Percentiles rank a stretch among this genome's conserved stretches.
Conservation (phyloP, 1,139 yeast genomes). For the Saccharomyces hybrid region DNA sequence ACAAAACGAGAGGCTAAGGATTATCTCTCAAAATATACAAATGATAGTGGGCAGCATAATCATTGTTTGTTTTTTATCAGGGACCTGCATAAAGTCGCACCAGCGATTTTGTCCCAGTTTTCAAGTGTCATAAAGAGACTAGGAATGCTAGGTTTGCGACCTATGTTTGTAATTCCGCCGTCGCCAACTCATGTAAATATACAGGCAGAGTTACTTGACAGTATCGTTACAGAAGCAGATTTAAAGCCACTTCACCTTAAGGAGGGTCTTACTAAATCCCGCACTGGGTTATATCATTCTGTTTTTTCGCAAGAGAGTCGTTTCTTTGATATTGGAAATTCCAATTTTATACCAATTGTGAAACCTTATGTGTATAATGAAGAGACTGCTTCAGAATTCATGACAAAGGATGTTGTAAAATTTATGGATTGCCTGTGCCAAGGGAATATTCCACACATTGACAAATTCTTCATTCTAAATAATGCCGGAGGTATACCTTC, state of each 20-base stretch:
- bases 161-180: conserved; percentile 27
- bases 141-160: conserved; percentile 25
- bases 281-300: conserved; percentile 14
- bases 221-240: conserved; percentile 16
- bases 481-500: conserved; percentile 87
- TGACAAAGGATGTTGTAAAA: conserved; percentile 13
- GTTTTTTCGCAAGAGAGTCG: conserved; percentile 12
- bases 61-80: conserved; percentile 27
- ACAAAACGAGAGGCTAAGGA: conserved; percentile 68
- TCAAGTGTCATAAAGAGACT: conserved; percentile 21
- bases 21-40: conserved; percentile 49
- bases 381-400: conserved; percentile 14
- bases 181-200: conserved; percentile 17
- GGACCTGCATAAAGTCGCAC: conserved; percentile 12
- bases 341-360: conserved; percentile 22
- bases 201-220: conserved; percentile 23
- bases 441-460: conserved; percentile 46
- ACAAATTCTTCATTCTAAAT: conserved; percentile 73
- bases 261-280: conserved; percentile 13
- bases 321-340: conserved; percentile 10
- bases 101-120: conserved; percentile 11
- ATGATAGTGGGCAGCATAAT: conserved; percentile 18
- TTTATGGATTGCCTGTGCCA: conserved; percentile 20
- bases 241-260: conserved; percentile 21
- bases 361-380: conserved; percentile 24